Base-by-base conservation (phyloP, 108 stramenopile genomes). In the Cyclotella atomus region DNA sequence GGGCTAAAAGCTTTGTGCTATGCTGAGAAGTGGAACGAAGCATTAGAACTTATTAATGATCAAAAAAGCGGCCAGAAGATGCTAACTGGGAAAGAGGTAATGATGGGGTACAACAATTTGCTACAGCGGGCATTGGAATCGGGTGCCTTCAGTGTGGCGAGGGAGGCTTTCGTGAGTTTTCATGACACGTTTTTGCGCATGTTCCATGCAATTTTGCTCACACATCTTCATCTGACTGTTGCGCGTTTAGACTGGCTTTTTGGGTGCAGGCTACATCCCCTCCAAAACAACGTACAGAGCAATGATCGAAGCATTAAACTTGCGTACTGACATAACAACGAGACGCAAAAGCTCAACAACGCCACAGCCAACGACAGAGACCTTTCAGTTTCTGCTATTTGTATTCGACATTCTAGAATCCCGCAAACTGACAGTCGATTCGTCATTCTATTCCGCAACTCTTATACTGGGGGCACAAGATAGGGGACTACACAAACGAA, bases 341-440 rank as follows among this genome's bases (percentile, higher is more conserved):
- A 12, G 56, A 3, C 6, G 12, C 19, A 41, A 36, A 20, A 61
- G 20, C 12, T 21, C 36, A 9, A 0, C 38, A 38, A 24, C 60
- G 5, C 8, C 8, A 21, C 2, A 38, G 6, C 52, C 10, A 64
- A 38, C 73, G 38, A 66, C 75, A 14, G 75, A 59, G 25, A 88
- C 70, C 41, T 94, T 90, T 71, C 19, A 79, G 34, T 91, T 90
- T 67, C 71, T 91, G 10, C 78, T 94, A 2, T 91, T 87, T 70
- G 75, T 94, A 17, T 45, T 91, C 14, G 93, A 94, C 65, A 75
- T 88, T 15, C 14, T 91, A 16, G 73, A 79, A 45, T 56, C 16
- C n/a, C 84, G 93, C 38, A 94, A 90, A 28, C 67, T 94, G 30
- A 62, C 79, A 14, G 75, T 86, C 3, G 88, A 91, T 66, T 81